Percentiles rank a stretch among this genome's conserved stretches.
These are phyloP conservation scores for Herpetomonas samuelpessoai DNA, from an alignment of 208 protist species.

Conservation along the genomic window DNA sequence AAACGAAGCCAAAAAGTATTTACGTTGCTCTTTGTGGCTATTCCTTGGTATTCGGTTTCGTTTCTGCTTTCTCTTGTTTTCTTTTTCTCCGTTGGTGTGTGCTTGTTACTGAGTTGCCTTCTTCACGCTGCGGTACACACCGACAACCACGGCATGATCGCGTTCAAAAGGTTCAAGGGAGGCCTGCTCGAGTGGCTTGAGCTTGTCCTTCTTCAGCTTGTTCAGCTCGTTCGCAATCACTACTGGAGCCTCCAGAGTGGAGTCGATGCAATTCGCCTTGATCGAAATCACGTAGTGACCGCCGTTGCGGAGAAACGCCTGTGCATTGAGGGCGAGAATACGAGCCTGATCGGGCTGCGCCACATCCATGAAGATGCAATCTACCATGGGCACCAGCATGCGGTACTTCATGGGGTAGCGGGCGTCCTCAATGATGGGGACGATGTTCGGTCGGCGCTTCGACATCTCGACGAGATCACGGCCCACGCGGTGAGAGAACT, in stretches of 20 bases:
- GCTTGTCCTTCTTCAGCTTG: slow-evolving; percentile 96
- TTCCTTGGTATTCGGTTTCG: too few species aligned
- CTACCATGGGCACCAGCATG: slow-evolving; percentile 99
- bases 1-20: too few species aligned
- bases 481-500: slow-evolving; percentile 99
- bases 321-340: slow-evolving; percentile 99
- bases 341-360: slow-evolving; percentile 99
- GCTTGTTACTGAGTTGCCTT: slow-evolving; percentile 25
- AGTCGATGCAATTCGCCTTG: slow-evolving; percentile 99
- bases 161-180: slow-evolving; percentile 99
- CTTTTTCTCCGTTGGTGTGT: too few species aligned
- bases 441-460: slow-evolving; percentile 99
- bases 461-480: slow-evolving; percentile 99
- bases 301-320: slow-evolving; percentile 99
- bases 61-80: too few species aligned
- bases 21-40: too few species aligned
- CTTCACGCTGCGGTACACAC: slow-evolving; percentile 85
- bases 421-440: slow-evolving; percentile 99
- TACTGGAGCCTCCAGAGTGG: slow-evolving; percentile 95
- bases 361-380: slow-evolving; percentile 99
- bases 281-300: slow-evolving; percentile 99
- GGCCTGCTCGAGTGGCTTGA: slow-evolving; percentile 98
- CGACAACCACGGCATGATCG: slow-evolving; percentile 99
- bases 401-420: slow-evolving; percentile 99
- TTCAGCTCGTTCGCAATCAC: slow-evolving; percentile 98